Percentiles rank a stretch among this genome's conserved stretches.
phyloP scores from a whole-genome alignment of 192 early-diverging fungal genomes.

The Coemansia sp. region DNA sequence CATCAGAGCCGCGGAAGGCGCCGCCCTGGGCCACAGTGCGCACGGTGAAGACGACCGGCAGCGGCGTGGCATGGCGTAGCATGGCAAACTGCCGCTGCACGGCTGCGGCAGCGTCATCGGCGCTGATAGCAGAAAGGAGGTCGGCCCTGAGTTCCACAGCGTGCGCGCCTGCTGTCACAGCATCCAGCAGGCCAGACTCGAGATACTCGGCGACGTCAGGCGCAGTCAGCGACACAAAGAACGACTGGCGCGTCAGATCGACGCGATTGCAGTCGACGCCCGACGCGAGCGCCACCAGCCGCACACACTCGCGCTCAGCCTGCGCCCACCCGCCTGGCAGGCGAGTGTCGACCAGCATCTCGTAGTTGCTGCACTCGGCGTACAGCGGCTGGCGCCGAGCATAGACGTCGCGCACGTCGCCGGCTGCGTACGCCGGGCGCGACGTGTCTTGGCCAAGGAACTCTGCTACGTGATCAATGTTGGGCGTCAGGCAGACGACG shows the following conservation, averaged over 20 bases:
- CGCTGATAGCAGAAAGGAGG: slow-evolving; percentile 57
- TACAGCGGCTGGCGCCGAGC: slow-evolving; percentile 73
- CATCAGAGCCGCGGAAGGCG: slow-evolving; percentile 62
- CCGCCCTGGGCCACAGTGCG: slow-evolving; percentile 86
- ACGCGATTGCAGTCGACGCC: slow-evolving; percentile 43
- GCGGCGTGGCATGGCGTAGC: slow-evolving; percentile 58
- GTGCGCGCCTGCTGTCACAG: slow-evolving; percentile 74
- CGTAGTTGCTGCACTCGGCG: slow-evolving; percentile 72
- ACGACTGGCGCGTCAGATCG: slow-evolving; percentile 54
- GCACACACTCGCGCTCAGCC: slow-evolving; percentile 73
- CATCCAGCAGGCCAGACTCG: slow-evolving; percentile 52
- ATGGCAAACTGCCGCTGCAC: slow-evolving; percentile 76
- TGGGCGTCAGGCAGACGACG: slow-evolving; percentile 74
- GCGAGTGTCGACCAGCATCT: slow-evolving; percentile 69
- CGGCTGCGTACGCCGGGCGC: slow-evolving; percentile 77
- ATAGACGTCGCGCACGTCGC: slow-evolving; percentile 77
- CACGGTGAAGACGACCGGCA: slow-evolving; percentile 94
- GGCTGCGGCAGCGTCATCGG: slow-evolving; percentile 33
- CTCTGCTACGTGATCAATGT: slow-evolving; percentile 74
- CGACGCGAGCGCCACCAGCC: slow-evolving; percentile 69
- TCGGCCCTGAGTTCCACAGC: slow-evolving; percentile 94
- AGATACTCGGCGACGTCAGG: slow-evolving; percentile 58
- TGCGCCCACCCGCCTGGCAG: slow-evolving; percentile 59
- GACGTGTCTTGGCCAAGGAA: slow-evolving; percentile 80
- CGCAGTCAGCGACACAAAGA: slow-evolving; percentile 87